Percentiles rank a stretch among this genome's conserved stretches.
phyloP scores from a whole-genome alignment of 257 asterid genomes.

The Primulina tabacum region DNA sequence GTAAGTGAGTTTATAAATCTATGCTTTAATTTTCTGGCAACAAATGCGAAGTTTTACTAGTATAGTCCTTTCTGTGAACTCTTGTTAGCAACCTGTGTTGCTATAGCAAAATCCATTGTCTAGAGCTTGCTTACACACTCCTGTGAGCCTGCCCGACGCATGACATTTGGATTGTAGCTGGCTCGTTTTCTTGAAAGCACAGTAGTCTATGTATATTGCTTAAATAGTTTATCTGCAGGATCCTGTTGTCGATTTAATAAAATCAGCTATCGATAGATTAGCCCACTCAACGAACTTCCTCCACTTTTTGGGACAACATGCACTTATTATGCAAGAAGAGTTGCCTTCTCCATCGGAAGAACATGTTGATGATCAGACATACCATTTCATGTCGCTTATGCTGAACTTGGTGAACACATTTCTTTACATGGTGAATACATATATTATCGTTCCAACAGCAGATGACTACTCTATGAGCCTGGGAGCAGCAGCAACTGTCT shows the following conservation, averaged over 20 bases:
- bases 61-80: not conserved
- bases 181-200: not conserved
- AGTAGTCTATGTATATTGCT: too few species aligned
- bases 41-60: not conserved
- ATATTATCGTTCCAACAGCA: conserved; percentile 72
- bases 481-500: conserved; percentile 78
- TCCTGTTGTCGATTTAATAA: conserved; percentile 44
- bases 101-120: too few species aligned
- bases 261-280: conserved; percentile 48
- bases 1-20: not conserved
- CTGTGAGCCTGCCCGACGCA: not conserved
- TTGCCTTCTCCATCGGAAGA: conserved; percentile 37
- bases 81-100: not conserved
- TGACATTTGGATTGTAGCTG: not conserved
- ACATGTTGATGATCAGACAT: conserved; percentile 33
- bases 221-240: conserved; percentile 35
- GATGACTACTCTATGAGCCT: conserved; percentile 62
- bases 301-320: conserved; percentile 54
- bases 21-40: not conserved
- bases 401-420: conserved; percentile 59
- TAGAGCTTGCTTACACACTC: not conserved
- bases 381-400: conserved; percentile 59
- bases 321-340: conserved; percentile 54
- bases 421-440: conserved; percentile 65
- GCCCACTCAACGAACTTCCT: conserved; percentile 47